These are phyloP conservation scores for Picea abies DNA, from an alignment of 83 land plant genomes.

Conservation along the genomic window DNA sequence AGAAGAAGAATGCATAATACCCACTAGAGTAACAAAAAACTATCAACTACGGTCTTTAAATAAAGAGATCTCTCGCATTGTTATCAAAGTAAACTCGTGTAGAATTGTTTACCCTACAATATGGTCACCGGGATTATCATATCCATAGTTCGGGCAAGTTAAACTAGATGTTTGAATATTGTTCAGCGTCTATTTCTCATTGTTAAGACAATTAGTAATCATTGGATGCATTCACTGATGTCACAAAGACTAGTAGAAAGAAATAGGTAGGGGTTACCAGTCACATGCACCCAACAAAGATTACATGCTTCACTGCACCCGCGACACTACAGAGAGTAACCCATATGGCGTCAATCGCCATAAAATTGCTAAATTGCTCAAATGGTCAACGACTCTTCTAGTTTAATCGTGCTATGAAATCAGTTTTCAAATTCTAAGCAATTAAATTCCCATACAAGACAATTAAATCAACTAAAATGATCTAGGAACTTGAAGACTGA, in stretches of 20 bases:
- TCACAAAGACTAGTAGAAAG: neutral
- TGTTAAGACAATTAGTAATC: neutral
- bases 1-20: too few relatives aligned
- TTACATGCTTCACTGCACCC: neutral
- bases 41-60: neutral
- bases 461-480: neutral
- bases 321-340: neutral
- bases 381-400: neutral
- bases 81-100: too few relatives aligned
- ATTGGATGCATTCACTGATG: neutral
- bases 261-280: too few relatives aligned
- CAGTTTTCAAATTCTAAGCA: neutral
- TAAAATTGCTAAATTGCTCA: neutral
- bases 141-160: neutral
- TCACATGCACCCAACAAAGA: neutral
- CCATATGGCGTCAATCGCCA: neutral
- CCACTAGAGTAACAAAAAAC: too few relatives aligned
- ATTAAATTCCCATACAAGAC: neutral
- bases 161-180: slow-evolving; percentile 6
- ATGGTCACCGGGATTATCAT: too few relatives aligned
- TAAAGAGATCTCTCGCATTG: neutral
- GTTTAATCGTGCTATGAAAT: neutral
- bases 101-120: too few relatives aligned
- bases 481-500: neutral
- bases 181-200: neutral